Evolutionary conservation across 2,329 filamentous ascomycete genomes (phyloP), one percentile per base, ranked within the genome.

Genomic region (Penicillium polonicum): DNA sequence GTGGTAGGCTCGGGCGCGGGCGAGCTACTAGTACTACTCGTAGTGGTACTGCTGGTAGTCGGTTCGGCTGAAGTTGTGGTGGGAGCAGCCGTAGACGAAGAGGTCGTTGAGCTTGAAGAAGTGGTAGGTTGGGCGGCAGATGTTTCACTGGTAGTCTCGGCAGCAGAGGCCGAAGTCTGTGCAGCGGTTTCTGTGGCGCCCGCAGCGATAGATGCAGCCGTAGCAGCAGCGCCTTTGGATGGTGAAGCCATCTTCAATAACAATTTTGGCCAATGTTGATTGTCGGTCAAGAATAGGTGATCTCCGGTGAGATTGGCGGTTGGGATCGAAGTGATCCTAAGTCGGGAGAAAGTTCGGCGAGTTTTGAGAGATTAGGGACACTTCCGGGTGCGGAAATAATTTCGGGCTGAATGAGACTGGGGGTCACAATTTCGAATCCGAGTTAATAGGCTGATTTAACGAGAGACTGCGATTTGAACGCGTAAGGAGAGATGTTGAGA

Each of bases 1-100:
- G 65, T 49, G 5, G 66, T 59, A 19, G 68, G 36, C 19, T 58
- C 51, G 3, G 64, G 58, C 15, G 68, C 55, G 5, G 66, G 57
- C 17, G 54, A 48, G 35, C 29, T 60, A 25, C 50, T 62, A 21
- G 58, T 60, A 7, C 61, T 62, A 33, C 51, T 54, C 51, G 59
- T 55, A 25, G 60, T 60, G 17, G 58, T 62, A 31, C 55, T 54
- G 25, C 62, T 62, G 25, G 57, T 57, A 25, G 59, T 38, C 19
- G 57, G 8, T 23, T 58, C 49, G 21, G 19, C 43, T 9, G 52
- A 25, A 9, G 53, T 55, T 4, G 56, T 39, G 12, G 39, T 46
- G 2, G 57, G 23, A 25, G 50, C 39, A 41, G 44, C 21, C 33
- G 35, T 23, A 27, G 52, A 21, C 12, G 50, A 29, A 7, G 56